Conservation (phyloP, 2,329 filamentous ascomycete species). For the Fusarium sp. region DNA sequence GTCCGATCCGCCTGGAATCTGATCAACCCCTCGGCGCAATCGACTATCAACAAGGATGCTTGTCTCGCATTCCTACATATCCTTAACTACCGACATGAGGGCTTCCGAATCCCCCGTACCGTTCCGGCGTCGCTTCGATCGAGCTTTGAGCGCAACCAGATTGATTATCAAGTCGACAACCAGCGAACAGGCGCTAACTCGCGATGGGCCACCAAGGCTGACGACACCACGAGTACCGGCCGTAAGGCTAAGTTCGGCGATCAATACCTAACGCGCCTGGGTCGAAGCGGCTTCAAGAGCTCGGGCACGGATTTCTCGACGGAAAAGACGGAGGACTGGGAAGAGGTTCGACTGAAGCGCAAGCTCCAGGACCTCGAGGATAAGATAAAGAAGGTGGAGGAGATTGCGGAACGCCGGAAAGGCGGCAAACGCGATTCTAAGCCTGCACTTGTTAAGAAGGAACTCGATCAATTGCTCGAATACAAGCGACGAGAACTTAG, state of each 20-base stretch:
- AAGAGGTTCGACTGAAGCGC: conserved; percentile 94
- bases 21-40: conserved; percentile 87
- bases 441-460: conserved; percentile 91
- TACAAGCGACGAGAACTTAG: conserved; percentile 87
- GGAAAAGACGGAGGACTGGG: conserved; percentile 93
- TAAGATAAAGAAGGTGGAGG: conserved; percentile 85
- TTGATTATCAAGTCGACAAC: conserved; percentile 93
- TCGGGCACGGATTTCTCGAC: conserved; percentile 90
- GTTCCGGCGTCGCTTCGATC: conserved; percentile 91
- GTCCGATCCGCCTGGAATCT: conserved; percentile 96
- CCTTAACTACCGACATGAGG: conserved; percentile 94
- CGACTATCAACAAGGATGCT: conserved; percentile 93
- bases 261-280: conserved; percentile 91
- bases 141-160: conserved; percentile 94
- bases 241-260: conserved; percentile 98
- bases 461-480: conserved; percentile 92
- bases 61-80: conserved; percentile 95
- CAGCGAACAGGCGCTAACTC: conserved; percentile 71
- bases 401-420: conserved; percentile 71
- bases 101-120: conserved; percentile 89
- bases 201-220: conserved; percentile 81
- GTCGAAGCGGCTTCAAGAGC: conserved; percentile 82
- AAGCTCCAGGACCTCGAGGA: conserved; percentile 89
- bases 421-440: conserved; percentile 78
- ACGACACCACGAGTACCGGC: conserved; percentile 83